Evolutionary conservation across 2,329 filamentous ascomycete genomes (phyloP), one percentile per base, ranked within the genome.

Genomic region (Cytospora schulzeri): DNA sequence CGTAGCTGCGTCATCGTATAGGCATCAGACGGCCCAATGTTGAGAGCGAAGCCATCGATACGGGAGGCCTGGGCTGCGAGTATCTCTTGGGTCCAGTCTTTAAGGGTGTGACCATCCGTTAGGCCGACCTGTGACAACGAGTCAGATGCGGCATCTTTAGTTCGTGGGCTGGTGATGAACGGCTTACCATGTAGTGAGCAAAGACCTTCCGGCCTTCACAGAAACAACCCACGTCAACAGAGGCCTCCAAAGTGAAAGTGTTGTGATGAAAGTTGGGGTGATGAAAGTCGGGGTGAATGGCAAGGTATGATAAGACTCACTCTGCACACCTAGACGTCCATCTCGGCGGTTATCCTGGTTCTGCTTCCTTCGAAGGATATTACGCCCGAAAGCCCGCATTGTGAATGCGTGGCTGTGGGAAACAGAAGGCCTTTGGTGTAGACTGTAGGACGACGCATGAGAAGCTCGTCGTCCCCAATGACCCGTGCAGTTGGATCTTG

Each of bases 31-130:
- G 75, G 72, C 3, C 75, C 77, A 28, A 78, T 73, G 68, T 79
- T 79, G 54, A 79, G 73, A n/a, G 76, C 77, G 67, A 79, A 79
- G 26, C 75, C 77, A 66, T 79, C 76, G 62, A 78, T 76, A 35
- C 77, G 76, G 2, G 76, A 74, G 17, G 73, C 66, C 60, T 76
- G 68, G 19, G 76, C 77, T 15, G 72, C 67, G n/a, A 56, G 56
- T 57, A 78, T 74, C 62, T 79, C 76, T 17, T 70, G 69, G 56
- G 62, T 50, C 76, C 76, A 77, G 62, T 75, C 71, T 29, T 70
- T 65, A 17, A 62, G 60, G 0, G 68, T 62, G 62, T 77, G 75
- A 31, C 68, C 69, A 61, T 70, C 67, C 15, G 75, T 74, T 45
- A 77, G 69, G 59, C 76, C 76, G 59, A 76, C 72, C 72, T 74